These are phyloP conservation scores for Naganishia cerealis DNA, from an alignment of 1,284 basidiomycete species.

Conservation along the genomic window DNA sequence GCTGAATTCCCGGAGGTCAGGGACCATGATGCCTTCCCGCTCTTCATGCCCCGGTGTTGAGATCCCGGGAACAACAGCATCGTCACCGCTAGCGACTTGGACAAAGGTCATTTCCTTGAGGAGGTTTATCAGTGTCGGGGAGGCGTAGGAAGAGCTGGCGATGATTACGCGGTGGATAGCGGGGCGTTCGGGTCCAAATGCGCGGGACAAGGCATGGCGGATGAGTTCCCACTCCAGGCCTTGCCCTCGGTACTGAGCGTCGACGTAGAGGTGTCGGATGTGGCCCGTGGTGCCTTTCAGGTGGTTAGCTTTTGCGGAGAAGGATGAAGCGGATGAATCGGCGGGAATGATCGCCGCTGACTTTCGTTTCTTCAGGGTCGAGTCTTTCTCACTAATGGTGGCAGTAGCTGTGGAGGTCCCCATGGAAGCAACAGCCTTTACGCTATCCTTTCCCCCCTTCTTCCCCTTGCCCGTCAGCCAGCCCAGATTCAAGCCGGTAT, in stretches of 20 bases:
- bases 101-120: conserved; percentile 15
- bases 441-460: conserved; percentile 38
- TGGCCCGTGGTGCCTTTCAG: conserved; percentile 59
- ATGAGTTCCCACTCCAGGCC: conserved; percentile 69
- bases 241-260: conserved; percentile 62
- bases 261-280: conserved; percentile 75
- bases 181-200: conserved; percentile 54
- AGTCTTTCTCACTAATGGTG: neutral
- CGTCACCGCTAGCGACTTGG: conserved; percentile 12
- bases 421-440: conserved; percentile 33
- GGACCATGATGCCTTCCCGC: conserved; percentile 17
- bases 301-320: conserved; percentile 33
- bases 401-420: neutral
- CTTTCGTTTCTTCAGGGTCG: conserved; percentile 18
- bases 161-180: conserved; percentile 16
- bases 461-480: conserved; percentile 30
- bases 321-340: neutral
- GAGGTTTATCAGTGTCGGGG: neutral
- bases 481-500: conserved; percentile 48
- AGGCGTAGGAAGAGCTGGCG: conserved; percentile 19
- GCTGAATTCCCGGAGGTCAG: conserved; percentile 8
- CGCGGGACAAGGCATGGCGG: conserved; percentile 60
- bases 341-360: neutral
- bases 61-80: conserved; percentile 20
- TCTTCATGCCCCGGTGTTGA: conserved; percentile 24